These are phyloP conservation scores for Rhododendron molle DNA, from an alignment of 148 eudicot genomes.

Conservation along the genomic window DNA sequence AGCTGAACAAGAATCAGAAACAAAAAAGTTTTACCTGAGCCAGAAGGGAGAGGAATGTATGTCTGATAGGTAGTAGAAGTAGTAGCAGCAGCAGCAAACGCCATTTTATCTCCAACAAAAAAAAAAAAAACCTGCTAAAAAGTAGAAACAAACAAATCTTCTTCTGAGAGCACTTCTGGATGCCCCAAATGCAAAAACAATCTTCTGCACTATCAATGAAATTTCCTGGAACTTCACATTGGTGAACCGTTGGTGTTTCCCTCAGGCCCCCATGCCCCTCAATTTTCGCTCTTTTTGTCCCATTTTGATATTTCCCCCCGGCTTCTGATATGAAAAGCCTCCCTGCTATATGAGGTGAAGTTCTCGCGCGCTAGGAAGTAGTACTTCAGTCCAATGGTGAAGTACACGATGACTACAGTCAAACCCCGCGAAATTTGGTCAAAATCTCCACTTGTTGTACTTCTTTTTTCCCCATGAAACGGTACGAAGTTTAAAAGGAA, in stretches of 20 bases:
- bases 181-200: background rate
- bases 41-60: slow-evolving; percentile 53
- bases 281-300: background rate
- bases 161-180: background rate
- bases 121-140: background rate
- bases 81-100: slow-evolving; percentile 27
- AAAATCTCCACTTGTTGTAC: too few relatives aligned
- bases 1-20: background rate
- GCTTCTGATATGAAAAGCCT: background rate
- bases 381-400: background rate
- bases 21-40: slow-evolving; percentile 33
- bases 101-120: slow-evolving; percentile 44
- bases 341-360: background rate
- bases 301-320: background rate
- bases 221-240: background rate
- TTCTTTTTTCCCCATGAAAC: too few relatives aligned
- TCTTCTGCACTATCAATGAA: background rate
- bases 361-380: background rate
- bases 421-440: too few relatives aligned
- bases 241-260: background rate
- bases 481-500: too few relatives aligned
- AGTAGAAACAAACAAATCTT: background rate
- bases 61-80: slow-evolving; percentile 38
- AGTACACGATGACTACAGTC: background rate
- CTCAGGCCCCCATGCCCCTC: slow-evolving; percentile 4